Evolutionary conservation across 306 rosid genomes (phyloP).

Genomic region (Oemleria cerasiformis): DNA sequence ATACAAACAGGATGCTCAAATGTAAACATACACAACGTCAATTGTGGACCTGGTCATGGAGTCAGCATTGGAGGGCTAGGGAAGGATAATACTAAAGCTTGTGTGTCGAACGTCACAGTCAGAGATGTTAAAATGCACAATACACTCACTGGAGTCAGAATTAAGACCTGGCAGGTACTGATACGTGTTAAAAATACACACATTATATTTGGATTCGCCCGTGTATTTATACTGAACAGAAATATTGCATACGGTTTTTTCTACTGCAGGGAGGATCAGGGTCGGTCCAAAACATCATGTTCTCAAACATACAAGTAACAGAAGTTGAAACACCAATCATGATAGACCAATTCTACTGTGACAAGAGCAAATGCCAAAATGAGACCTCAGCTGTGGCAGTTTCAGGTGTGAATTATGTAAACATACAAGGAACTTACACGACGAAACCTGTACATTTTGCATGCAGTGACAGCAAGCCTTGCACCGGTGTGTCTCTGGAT

Average conservation of each 20-base stretch:
- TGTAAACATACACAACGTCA: conserved; percentile 52
- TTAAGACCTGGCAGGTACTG: conserved; percentile 87
- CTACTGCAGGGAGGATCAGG: conserved; percentile 77
- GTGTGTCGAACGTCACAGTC: conserved; percentile 74
- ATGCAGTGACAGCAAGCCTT: conserved; percentile 73
- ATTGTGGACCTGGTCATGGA: conserved; percentile 82
- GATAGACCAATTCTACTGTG: conserved; percentile 85
- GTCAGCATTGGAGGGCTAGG: conserved; percentile 75
- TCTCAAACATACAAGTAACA: conserved; percentile 73
- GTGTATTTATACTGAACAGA: too few relatives aligned
- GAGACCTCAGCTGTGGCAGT: conserved; percentile 70
- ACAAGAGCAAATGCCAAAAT: conserved; percentile 48
- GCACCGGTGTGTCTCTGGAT: conserved; percentile 60
- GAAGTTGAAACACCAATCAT: conserved; percentile 56
- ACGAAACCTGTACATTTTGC: conserved; percentile 55
- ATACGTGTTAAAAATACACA: neutral
- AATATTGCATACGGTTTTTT: too few relatives aligned
- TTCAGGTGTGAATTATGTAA: conserved; percentile 47
- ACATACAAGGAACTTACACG: conserved; percentile 64
- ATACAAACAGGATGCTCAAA: conserved; percentile 72
- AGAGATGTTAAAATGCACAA: conserved; percentile 50
- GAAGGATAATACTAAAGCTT: conserved; percentile 58
- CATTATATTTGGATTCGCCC: too few relatives aligned
- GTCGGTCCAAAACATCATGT: conserved; percentile 55
- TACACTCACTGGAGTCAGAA: conserved; percentile 72